Evolutionary conservation across 345 rosid genomes (phyloP).

Genomic region (Rhodomyrtus tomentosa): DNA sequence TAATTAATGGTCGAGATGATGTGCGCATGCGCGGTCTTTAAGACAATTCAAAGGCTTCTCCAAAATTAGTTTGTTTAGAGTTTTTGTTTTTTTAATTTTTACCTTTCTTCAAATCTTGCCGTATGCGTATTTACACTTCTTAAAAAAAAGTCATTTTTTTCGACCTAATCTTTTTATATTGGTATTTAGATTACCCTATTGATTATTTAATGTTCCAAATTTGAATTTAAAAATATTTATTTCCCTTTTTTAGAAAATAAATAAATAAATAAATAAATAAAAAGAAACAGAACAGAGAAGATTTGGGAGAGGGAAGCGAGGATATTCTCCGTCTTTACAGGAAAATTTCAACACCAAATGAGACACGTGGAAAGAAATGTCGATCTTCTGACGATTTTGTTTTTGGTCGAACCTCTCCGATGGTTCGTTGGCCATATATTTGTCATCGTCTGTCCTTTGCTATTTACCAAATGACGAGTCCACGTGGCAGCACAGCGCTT

Average conservation of each 20-base stretch:
- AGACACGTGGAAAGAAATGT: neutral
- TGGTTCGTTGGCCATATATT: neutral
- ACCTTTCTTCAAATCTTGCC: neutral
- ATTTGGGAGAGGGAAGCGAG: neutral
- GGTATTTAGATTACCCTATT: neutral
- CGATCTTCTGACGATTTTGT: too few relatives aligned
- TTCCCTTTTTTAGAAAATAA: neutral
- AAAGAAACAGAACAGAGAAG: neutral
- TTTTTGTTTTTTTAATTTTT: neutral
- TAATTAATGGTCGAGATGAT: neutral
- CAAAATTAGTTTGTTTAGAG: neutral
- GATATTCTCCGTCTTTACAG: neutral
- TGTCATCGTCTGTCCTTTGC: neutral
- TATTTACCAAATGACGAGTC: neutral
- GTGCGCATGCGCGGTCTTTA: neutral
- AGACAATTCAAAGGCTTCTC: neutral
- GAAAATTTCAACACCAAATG: neutral
- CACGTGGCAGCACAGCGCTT: neutral
- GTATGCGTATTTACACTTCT: accelerated
- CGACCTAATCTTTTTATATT: too few relatives aligned
- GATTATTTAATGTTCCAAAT: neutral
- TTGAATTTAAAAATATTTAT: too few relatives aligned
- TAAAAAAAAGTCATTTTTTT: neutral
- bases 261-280: neutral
- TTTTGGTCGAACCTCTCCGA: too few relatives aligned